Conservation (phyloP, 768 basidiomycete species). For the Paxillus ammoniavirescens region DNA sequence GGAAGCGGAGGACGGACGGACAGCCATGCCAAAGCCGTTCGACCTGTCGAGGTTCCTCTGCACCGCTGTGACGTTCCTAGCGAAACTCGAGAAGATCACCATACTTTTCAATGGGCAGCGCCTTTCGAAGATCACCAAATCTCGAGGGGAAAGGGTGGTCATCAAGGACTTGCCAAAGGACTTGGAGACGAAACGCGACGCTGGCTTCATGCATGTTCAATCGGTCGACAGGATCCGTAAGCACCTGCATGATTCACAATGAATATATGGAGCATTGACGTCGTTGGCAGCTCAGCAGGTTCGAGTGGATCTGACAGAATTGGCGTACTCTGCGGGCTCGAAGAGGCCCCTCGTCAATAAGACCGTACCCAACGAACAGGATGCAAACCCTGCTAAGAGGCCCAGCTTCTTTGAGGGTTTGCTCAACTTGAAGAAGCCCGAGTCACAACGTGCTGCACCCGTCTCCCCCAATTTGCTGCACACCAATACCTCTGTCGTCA, state of each 20-base stretch:
- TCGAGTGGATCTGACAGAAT: slow-evolving; percentile 70
- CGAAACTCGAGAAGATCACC: slow-evolving; percentile 25
- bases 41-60: slow-evolving; percentile 49
- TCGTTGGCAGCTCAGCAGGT: slow-evolving; percentile 60
- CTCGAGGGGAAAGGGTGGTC: neutral
- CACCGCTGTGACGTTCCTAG: slow-evolving; percentile 50
- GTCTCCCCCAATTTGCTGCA: neutral
- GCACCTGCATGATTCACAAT: neutral
- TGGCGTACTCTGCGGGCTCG: slow-evolving; percentile 69
- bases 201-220: slow-evolving; percentile 59
- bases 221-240: slow-evolving; percentile 4
- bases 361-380: slow-evolving; percentile 1
- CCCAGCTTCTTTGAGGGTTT: neutral
- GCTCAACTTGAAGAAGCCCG: neutral
- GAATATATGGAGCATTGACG: neutral
- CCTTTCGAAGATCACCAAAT: slow-evolving; percentile 1
- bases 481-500: neutral
- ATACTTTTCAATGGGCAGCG: slow-evolving; percentile 4
- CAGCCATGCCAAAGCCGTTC: slow-evolving; percentile 40
- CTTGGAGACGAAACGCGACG: slow-evolving; percentile 36
- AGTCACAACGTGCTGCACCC: neutral
- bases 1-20: slow-evolving; percentile 38
- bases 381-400: neutral
- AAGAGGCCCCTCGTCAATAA: slow-evolving; percentile 43
- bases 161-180: neutral